Conservation (phyloP, 2,329 filamentous ascomycete genomes). For the Aspergillus spinulosporus region DNA sequence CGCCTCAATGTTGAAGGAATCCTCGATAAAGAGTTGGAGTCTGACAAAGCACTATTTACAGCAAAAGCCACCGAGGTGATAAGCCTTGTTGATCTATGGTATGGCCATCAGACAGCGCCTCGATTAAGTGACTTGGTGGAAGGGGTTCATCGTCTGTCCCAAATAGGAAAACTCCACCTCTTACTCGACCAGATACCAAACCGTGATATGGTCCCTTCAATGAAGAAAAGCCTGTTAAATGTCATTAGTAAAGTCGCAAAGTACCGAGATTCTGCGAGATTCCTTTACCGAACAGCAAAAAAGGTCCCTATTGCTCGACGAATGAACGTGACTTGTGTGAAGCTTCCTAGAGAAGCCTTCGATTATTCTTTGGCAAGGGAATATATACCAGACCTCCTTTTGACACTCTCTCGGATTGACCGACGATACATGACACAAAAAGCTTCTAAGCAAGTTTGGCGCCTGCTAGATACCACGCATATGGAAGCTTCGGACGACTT, state of each 20-base stretch:
- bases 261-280: slow-evolving; percentile 39
- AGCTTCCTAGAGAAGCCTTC: slow-evolving; percentile 33
- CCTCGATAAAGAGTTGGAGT: background rate
- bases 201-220: slow-evolving; percentile 17
- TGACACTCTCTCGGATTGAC: slow-evolving; percentile 11
- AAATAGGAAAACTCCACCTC: slow-evolving; percentile 16
- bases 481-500: background rate
- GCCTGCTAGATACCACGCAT: background rate
- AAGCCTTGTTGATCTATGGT: slow-evolving; percentile 28
- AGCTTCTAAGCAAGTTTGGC: slow-evolving; percentile 1
- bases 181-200: slow-evolving; percentile 24
- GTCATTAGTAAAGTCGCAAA: slow-evolving; percentile 40
- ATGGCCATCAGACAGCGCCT: slow-evolving; percentile 24
- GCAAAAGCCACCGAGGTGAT: slow-evolving; percentile 24
- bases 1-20: background rate
- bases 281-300: slow-evolving; percentile 37
- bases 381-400: slow-evolving; percentile 3
- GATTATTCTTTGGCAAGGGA: slow-evolving; percentile 2
- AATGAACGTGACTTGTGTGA: slow-evolving; percentile 31
- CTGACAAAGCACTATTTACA: slow-evolving; percentile 15
- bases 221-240: slow-evolving; percentile 29
- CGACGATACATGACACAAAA: slow-evolving; percentile 9
- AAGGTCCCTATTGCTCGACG: slow-evolving; percentile 30
- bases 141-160: slow-evolving; percentile 29
- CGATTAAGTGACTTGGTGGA: slow-evolving; percentile 32